Evolutionary conservation across 2,329 filamentous ascomycete species (phyloP).

Genomic region (Lachnellula cervina): DNA sequence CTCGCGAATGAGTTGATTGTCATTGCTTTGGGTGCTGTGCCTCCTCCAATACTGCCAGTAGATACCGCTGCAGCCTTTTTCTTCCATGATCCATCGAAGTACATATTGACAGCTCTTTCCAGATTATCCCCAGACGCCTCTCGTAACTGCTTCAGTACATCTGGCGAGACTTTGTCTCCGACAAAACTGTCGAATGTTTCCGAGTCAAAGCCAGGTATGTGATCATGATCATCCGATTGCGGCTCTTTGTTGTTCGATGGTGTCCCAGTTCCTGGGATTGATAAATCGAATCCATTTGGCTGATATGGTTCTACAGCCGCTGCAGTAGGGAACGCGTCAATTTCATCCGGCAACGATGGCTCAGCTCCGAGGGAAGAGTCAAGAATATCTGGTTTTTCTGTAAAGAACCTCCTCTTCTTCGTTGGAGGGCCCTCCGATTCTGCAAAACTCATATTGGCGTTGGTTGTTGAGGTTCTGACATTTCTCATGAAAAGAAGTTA

Average conservation of each 20-base stretch:
- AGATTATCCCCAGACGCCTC: conserved; percentile 52
- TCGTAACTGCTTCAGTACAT: conserved; percentile 47
- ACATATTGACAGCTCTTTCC: conserved; percentile 63
- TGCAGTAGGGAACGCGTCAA: conserved; percentile 24
- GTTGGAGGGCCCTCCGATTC: conserved; percentile 40
- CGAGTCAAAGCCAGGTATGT: conserved; percentile 45
- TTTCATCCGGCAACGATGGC: conserved; percentile 19
- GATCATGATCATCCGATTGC: conserved; percentile 27
- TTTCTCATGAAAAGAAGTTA: conserved; percentile 4
- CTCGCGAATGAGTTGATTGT: conserved; percentile 25
- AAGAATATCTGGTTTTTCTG: conserved; percentile 29
- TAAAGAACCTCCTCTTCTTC: conserved; percentile 45
- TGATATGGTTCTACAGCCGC: neutral
- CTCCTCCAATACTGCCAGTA: neutral
- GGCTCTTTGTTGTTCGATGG: neutral
- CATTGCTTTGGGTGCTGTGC: conserved; percentile 13
- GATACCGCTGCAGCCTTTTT: conserved; percentile 31
- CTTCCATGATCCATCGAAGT: conserved; percentile 61
- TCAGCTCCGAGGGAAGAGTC: conserved; percentile 19
- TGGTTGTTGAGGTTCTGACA: conserved; percentile 6
- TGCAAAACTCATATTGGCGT: conserved; percentile 32
- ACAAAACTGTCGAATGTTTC: conserved; percentile 55
- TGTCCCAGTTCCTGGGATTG: neutral
- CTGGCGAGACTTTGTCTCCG: conserved; percentile 48
- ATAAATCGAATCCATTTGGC: neutral